Percentiles rank a stretch among this genome's conserved stretches.
Conservation (phyloP, 768 basidiomycete species). For the Mycena epipterygia region DNA sequence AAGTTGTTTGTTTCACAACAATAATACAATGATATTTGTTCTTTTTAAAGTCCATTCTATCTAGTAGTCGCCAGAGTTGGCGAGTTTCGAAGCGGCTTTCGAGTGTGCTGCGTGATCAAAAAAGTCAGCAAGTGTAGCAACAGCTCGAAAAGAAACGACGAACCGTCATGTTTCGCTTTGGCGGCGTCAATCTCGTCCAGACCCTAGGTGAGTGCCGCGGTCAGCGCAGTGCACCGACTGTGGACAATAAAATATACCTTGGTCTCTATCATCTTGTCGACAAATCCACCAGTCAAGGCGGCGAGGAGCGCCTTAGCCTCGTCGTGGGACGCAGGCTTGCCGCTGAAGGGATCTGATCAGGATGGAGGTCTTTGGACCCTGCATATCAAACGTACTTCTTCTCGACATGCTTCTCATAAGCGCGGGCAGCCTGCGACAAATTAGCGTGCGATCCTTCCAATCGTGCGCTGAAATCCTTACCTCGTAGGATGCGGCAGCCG, state of each 20-base stretch:
- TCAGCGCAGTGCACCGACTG: neutral
- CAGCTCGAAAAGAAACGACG: neutral
- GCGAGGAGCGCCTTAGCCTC: constrained; percentile 21
- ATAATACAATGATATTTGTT: neutral
- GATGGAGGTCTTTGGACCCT: neutral
- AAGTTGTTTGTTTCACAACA: neutral
- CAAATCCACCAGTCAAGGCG: constrained; percentile 11
- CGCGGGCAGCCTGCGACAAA: constrained; percentile 16
- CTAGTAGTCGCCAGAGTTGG: constrained; percentile 7
- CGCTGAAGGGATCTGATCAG: neutral
- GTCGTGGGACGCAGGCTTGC: constrained; percentile 24
- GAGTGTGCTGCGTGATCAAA: neutral
- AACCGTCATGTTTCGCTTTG: constrained; percentile 12
- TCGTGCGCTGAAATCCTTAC: neutral
- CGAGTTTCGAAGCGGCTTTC: constrained; percentile 8
- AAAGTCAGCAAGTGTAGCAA: neutral
- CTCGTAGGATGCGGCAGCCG: constrained; percentile 28
- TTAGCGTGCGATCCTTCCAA: neutral
- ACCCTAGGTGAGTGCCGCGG: neutral
- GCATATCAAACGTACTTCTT: neutral
- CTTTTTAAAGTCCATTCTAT: neutral
- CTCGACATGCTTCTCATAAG: constrained; percentile 21
- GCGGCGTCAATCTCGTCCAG: constrained; percentile 1
- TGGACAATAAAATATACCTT: neutral
- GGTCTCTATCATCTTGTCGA: constrained; percentile 25